phyloP scores from a whole-genome alignment of 192 early-diverging fungal genomes.

The Umbelopsis sp. region DNA sequence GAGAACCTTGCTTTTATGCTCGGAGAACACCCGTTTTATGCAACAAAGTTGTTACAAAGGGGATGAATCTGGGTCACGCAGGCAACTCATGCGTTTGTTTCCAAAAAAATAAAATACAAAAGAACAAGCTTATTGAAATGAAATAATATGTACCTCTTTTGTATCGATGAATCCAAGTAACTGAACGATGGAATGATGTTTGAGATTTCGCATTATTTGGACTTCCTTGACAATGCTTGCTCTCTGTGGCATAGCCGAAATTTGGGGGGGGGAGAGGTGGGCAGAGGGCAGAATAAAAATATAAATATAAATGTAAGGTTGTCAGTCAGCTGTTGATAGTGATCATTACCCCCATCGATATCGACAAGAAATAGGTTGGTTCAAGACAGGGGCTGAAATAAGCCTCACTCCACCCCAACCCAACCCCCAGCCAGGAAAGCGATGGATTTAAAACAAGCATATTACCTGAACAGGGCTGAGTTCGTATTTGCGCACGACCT shows the following conservation, averaged over 20 bases:
- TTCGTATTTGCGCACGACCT: conserved; percentile 80
- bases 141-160: conserved; percentile 37
- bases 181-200: conserved; percentile 74
- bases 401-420: too few species aligned
- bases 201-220: conserved; percentile 77
- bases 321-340: conserved; percentile 1
- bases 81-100: background rate
- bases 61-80: background rate
- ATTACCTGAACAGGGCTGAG: conserved; percentile 71
- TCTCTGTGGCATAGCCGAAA: conserved; percentile 41
- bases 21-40: background rate
- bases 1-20: background rate
- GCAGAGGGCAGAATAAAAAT: background rate
- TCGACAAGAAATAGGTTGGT: background rate
- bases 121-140: background rate
- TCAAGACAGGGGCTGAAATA: background rate
- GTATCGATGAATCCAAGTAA: conserved; percentile 80
- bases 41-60: background rate
- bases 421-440: too few species aligned
- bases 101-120: background rate
- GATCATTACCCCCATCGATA: background rate
- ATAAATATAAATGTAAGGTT: background rate
- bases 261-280: background rate
- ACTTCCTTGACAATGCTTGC: conserved; percentile 87
- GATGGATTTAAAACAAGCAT: too few species aligned